Evolutionary conservation across 2,329 filamentous ascomycete genomes (phyloP), one percentile per base, ranked within the genome.

Genomic region (Ophiostoma tasmaniense): DNA sequence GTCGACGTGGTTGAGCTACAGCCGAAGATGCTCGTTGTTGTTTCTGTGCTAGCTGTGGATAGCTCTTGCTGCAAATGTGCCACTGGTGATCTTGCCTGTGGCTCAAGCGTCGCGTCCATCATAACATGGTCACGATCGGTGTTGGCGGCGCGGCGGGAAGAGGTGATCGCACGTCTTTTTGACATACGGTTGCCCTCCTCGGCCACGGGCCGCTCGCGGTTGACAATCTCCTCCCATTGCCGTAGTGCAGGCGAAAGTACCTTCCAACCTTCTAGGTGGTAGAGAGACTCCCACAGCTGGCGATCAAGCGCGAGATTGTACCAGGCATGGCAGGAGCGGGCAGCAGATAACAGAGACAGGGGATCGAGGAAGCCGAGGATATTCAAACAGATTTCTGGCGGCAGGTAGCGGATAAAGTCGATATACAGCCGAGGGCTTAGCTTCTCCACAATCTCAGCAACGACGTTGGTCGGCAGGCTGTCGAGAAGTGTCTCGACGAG

Each of bases 351-450:
- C 52, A 99, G 83, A 0, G 93, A 95, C 35, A 87, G 78, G 0
- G 93, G 90, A 68, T 93, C 90, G 66, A 99, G 88, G 75, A 93
- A 95, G 20, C 90, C 89, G 61, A 99, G 89, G 62, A 98, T 90
- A 75, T 96, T 90, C 62, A 95, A 88, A 71, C 92, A 96, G 74
- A 99, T 90, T 77, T 99, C 95, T 33, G 91, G 88, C 0, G 95
- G 95, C 0, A 99, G 86, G 74, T 92, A 88, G 72, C 87, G 82
- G 59, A 97, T 88, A 68, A 97, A 97, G 79, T 99, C 92, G 79
- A 97, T 94, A 78, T 97, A 93, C 2, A 98, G 88, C 67, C 93
- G 85, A 3, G 93, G 91, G 71, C 89, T 90, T 22, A 97, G 81
- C 72, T 89, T 86, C 68, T 93, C 87, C 64, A 97, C 91, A 67